Conservation (phyloP, 1,284 basidiomycete genomes). For the Cutaneotrichosporon arboriforme region DNA sequence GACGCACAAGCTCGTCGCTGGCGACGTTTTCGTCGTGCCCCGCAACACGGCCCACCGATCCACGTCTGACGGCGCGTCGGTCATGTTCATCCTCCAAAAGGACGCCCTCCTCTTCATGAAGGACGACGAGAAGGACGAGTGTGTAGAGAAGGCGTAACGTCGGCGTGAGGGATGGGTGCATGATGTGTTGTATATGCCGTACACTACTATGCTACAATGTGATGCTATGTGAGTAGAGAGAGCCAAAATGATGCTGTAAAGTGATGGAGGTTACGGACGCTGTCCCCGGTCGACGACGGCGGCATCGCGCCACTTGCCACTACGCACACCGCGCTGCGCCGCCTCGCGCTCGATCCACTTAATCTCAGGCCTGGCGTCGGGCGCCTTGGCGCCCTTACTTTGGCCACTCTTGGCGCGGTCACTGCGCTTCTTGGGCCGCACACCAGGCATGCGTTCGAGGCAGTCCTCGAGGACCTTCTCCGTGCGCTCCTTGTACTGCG, state of each 20-base stretch:
- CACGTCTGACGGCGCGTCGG: conserved; percentile 1
- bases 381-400: conserved; percentile 9
- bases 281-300: background rate
- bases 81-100: conserved; percentile 4
- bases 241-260: too few species aligned
- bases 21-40: conserved; percentile 9
- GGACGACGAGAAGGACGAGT: conserved; percentile 4
- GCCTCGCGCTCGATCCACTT: conserved; percentile 3
- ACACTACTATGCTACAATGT: conserved; percentile 2
- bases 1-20: background rate
- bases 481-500: conserved; percentile 58
- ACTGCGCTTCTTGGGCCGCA: conserved; percentile 25
- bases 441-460: conserved; percentile 41
- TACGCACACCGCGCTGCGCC: background rate
- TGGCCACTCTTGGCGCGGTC: conserved; percentile 8
- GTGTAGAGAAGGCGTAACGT: background rate
- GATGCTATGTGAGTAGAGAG: background rate
- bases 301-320: background rate
- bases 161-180: background rate
- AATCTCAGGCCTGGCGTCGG: conserved; percentile 10
- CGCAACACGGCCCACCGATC: conserved; percentile 3
- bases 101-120: conserved; percentile 8
- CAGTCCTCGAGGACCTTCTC: conserved; percentile 63
- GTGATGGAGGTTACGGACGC: too few species aligned
- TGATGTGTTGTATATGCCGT: background rate